Base-by-base conservation (phyloP, 768 basidiomycete genomes). In the Tricholoma flavovirens region DNA sequence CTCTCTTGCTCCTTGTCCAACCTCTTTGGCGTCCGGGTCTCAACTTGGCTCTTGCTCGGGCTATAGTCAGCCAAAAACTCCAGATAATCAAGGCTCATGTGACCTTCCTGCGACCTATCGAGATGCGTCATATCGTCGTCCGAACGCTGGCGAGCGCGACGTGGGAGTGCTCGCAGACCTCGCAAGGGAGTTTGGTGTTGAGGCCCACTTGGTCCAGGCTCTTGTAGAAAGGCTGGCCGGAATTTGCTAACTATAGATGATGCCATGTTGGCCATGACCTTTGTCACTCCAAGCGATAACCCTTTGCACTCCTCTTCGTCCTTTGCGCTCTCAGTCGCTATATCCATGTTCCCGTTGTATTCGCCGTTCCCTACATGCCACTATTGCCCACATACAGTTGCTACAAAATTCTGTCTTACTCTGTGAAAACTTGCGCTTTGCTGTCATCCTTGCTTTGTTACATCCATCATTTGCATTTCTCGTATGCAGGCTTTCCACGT, bases 141-240 rank as follows among this genome's bases (percentile, higher is more conserved):
- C 62, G 12, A 38, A 52, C 22, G 49, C 59, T 5, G 57, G 54
- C 21, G 58, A 59, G 33, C 17, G 51, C 33, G 57, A 58, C 48
- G 58, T n/a, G 49, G 63, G 60, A 51, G 55, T 76, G 64, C 53
- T 83, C 66, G 76, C 76, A 46, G 77, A 79, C 21, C 76, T 90
- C n/a, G 87, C 88, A 21, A 77, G 76, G 60, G 88, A 89, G 67
- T 88, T 88, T 58, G 87, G 87, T n/a, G 76, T 89, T 19, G 83
- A 87, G 53, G 73, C 87, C 30, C 77, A 83, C 42, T 66, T 88
- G 24, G 81, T 89, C 45, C 80, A 87, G 63, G 84, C 84, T 3
- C 77, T 88, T 45, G 83, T 80, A 38, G 83, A 86, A 58, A 77
- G 86, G 50, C 73, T 88, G 36, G 68, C 69, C 40, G 64, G 61